Conservation (phyloP, 2,329 filamentous ascomycete species). For the Coniochaeta sp. region DNA sequence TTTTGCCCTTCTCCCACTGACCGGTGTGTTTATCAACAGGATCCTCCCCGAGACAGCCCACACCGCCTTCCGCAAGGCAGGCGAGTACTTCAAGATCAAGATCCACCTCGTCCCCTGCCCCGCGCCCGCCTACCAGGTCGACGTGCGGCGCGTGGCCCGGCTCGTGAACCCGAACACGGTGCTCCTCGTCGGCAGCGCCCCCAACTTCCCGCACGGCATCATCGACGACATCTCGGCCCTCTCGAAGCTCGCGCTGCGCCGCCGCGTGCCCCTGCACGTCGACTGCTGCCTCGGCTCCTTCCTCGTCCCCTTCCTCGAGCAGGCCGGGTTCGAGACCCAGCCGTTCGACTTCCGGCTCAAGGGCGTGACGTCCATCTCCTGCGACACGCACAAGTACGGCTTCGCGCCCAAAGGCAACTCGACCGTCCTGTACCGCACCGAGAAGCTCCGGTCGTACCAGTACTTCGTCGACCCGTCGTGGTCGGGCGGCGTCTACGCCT, state of each 20-base stretch:
- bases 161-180: slow-evolving; percentile 93
- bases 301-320: slow-evolving; percentile 83
- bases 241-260: slow-evolving; percentile 72
- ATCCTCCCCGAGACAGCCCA: slow-evolving; percentile 93
- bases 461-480: slow-evolving; percentile 96
- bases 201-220: slow-evolving; percentile 97
- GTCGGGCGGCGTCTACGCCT: slow-evolving; percentile 93
- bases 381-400: slow-evolving; percentile 98
- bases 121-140: slow-evolving; percentile 76
- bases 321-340: slow-evolving; percentile 84
- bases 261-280: slow-evolving; percentile 83
- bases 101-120: slow-evolving; percentile 83
- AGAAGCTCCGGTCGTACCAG: slow-evolving; percentile 74
- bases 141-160: slow-evolving; percentile 68
- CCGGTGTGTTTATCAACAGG: slow-evolving; percentile 39
- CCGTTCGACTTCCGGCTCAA: slow-evolving; percentile 91
- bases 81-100: slow-evolving; percentile 95
- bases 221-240: slow-evolving; percentile 89
- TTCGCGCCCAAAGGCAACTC: slow-evolving; percentile 98
- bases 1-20: slow-evolving; percentile 7
- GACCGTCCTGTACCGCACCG: slow-evolving; percentile 81
- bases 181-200: slow-evolving; percentile 86
- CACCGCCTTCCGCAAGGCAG: slow-evolving; percentile 93
- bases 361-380: slow-evolving; percentile 91
- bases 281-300: slow-evolving; percentile 98